Conservation (phyloP, 2,329 filamentous ascomycete genomes). For the Graphium sp. region DNA sequence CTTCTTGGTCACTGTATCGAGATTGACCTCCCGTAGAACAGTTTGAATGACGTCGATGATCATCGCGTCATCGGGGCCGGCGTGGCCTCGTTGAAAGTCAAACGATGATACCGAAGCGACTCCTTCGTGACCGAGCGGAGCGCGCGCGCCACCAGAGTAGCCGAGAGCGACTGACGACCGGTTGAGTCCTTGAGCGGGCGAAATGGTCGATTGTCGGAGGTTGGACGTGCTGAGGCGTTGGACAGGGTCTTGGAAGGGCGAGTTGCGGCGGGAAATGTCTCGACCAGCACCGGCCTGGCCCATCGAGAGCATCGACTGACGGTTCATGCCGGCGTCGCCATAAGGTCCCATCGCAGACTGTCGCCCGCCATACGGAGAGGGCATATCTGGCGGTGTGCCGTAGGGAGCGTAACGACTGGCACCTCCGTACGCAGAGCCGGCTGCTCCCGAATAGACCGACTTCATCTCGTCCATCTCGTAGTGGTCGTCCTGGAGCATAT, state of each 20-base stretch:
- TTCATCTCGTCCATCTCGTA: slow-evolving; percentile 98
- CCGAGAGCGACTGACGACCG: slow-evolving; percentile 29
- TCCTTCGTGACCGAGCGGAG: slow-evolving; percentile 24
- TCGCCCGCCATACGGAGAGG: slow-evolving; percentile 51
- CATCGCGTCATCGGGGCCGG: slow-evolving; percentile 58
- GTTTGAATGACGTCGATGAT: slow-evolving; percentile 75
- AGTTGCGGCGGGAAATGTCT: slow-evolving; percentile 30
- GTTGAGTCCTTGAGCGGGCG: slow-evolving; percentile 21
- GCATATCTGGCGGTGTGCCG: slow-evolving; percentile 58
- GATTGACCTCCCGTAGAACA: slow-evolving; percentile 73
- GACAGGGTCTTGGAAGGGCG: slow-evolving; percentile 39
- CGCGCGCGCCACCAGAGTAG: slow-evolving; percentile 26
- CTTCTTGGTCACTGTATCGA: slow-evolving; percentile 98
- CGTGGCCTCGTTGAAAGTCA: slow-evolving; percentile 40
- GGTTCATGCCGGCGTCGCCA: slow-evolving; percentile 30
- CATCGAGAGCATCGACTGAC: slow-evolving; percentile 59
- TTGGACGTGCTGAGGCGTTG: slow-evolving; percentile 46
- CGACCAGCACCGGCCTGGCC: slow-evolving; percentile 26
- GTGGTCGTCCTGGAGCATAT: slow-evolving; percentile 53
- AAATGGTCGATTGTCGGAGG: slow-evolving; percentile 29
- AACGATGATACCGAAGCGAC: slow-evolving; percentile 36
- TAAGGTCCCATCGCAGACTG: slow-evolving; percentile 29
- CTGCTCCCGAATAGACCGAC: slow-evolving; percentile 85
- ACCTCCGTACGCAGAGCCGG: slow-evolving; percentile 54
- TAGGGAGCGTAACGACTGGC: slow-evolving; percentile 47